Evolutionary conservation across 768 basidiomycete genomes (phyloP), one percentile per base, ranked within the genome.

Genomic region (Gloeostereum incarnatum): DNA sequence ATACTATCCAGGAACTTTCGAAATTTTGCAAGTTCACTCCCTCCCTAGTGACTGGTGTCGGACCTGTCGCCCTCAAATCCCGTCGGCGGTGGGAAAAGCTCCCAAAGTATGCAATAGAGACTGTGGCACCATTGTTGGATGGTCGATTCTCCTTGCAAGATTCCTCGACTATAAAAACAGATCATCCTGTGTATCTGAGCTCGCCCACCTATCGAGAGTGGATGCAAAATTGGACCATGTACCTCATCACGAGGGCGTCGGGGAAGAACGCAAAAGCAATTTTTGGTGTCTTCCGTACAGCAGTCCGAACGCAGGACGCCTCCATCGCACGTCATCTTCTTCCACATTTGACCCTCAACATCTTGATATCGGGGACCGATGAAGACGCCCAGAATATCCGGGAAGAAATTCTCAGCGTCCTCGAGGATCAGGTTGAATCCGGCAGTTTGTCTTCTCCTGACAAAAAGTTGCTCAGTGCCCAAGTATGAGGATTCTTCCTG

Each of bases 171-270:
- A 62, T 61, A 8, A 47, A 62, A 2, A 54, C 66, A 14, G 57
- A 65, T 35, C 75, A 81, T 45, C 93, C 94, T 2, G 78, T 98
- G 40, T 99, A 97, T 59, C 69, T 75, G 1, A 60, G 61, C 4
- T 71, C 79, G 40, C 55, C 74, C 2, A 94, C 90, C 0, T 99
- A 97, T 58, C 78, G 93, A 29, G 93, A 98, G 57, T 99, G 96
- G 96, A 73, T 98, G 23, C 91, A 94, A 46, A 54, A 73, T 0
- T 98, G 93, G 91, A 80, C 90, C 1, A 66, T 72, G 7, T 71
- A 89, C 55, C 71, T 99, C 24, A 86, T 97, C 39, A 66, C 72
- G 8, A 71, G 65, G 40, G 77, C 73, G 5, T 69, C 75, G 1
- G 76, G 77, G 14, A 45, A 47, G 2, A 67, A 62, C 36, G 86